Percentiles rank a stretch among this genome's conserved stretches.
phyloP scores from a whole-genome alignment of 1,139 yeast genomes.

The Suhomyces chickasaworum region DNA sequence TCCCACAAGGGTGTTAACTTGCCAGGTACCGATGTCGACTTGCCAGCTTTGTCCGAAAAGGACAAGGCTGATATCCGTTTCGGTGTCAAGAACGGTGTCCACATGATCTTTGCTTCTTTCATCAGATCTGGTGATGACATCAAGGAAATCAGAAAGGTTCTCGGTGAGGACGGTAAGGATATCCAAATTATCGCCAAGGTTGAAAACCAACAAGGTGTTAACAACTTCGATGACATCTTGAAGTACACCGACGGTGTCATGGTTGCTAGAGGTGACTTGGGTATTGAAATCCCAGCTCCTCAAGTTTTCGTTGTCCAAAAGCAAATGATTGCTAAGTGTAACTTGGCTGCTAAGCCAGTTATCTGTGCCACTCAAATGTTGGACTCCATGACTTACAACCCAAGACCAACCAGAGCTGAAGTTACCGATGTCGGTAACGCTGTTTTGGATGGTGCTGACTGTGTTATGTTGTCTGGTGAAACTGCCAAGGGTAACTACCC shows the following conservation, averaged over 20 bases:
- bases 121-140: constrained; percentile 94
- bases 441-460: constrained; percentile 98
- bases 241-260: constrained; percentile 97
- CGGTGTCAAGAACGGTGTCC: constrained; percentile 96
- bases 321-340: constrained; percentile 98
- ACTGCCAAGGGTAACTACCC: constrained; percentile 99
- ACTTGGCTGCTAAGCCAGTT: constrained; percentile 98
- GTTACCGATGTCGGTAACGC: constrained; percentile 99
- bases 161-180: constrained; percentile 95
- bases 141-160: constrained; percentile 83
- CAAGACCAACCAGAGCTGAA: constrained; percentile 99
- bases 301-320: constrained; percentile 98
- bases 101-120: constrained; percentile 98
- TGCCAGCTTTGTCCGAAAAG: constrained; percentile 97
- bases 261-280: constrained; percentile 99
- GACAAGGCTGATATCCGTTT: constrained; percentile 87
- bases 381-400: constrained; percentile 99
- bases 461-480: constrained; percentile 99
- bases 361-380: constrained; percentile 99
- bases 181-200: constrained; percentile 96
- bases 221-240: constrained; percentile 96
- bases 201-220: constrained; percentile 99
- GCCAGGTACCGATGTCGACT: constrained; percentile 98
- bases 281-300: constrained; percentile 99
- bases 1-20: constrained; percentile 99